phyloP scores from a whole-genome alignment of 352 stramenopile genomes.

The Pythium vanterpoolii region DNA sequence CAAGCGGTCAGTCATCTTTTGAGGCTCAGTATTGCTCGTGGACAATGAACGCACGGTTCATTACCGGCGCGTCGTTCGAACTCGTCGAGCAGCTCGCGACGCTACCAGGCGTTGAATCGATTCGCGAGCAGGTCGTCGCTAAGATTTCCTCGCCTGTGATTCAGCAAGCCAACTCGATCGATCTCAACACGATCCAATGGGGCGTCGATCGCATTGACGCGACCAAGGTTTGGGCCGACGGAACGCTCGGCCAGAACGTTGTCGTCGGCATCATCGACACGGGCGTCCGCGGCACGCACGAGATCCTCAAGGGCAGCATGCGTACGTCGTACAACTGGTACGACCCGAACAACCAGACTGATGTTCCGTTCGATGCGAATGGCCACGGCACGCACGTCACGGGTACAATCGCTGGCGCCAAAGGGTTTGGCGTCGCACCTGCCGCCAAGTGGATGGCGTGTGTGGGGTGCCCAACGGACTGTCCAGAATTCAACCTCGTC shows the following conservation, averaged over 20 bases:
- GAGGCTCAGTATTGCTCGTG: conserved; percentile 12
- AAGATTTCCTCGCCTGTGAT: background rate
- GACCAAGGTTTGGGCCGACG: conserved; percentile 15
- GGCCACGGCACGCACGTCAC: conserved; percentile 9
- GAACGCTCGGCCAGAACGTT: conserved; percentile 13
- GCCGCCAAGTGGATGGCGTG: conserved; percentile 19
- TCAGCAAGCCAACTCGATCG: background rate
- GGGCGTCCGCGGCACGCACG: conserved; percentile 23
- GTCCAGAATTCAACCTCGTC: conserved; percentile 5
- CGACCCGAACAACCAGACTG: conserved; percentile 23
- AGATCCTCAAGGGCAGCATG: conserved; percentile 23
- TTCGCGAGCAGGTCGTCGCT: conserved; percentile 19
- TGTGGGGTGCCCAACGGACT: conserved; percentile 6
- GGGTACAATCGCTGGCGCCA: conserved; percentile 1
- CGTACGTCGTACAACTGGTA: conserved; percentile 24
- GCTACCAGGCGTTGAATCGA: conserved; percentile 5
- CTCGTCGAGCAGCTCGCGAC: conserved; percentile 19
- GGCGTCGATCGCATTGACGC: conserved; percentile 20
- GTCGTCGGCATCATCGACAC: conserved; percentile 30
- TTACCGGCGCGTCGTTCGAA: conserved; percentile 16
- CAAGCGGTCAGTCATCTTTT: background rate
- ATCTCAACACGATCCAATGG: conserved; percentile 16
- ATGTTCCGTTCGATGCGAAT: conserved; percentile 9
- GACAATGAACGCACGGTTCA: conserved; percentile 16
- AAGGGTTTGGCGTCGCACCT: conserved; percentile 1